Conservation (phyloP, 257 asterid species). For the Perilla frutescens region DNA sequence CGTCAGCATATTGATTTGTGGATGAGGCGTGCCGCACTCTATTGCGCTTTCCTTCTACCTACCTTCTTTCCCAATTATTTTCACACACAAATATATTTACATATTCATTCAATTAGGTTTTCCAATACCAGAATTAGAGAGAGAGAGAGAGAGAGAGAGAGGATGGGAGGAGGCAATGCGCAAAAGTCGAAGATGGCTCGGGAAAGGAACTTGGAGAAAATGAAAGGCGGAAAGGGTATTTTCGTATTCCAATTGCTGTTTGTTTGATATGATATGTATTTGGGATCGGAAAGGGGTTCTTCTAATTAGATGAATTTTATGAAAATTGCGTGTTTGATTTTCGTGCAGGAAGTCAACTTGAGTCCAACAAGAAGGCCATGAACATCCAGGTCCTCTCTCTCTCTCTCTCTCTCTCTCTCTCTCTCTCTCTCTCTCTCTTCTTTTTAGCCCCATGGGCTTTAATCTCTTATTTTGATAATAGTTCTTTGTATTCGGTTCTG, state of each 20-base stretch:
- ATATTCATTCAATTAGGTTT: background rate
- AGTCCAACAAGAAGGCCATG: constrained; percentile 61
- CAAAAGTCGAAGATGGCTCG: constrained; percentile 92
- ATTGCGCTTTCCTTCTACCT: constrained; percentile 9
- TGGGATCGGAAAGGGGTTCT: background rate
- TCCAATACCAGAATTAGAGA: background rate
- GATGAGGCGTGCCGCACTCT: constrained; percentile 19
- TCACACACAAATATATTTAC: background rate
- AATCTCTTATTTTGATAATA: background rate
- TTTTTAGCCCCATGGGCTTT: background rate
- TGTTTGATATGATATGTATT: background rate
- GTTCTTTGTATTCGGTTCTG: background rate
- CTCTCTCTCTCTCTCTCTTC: background rate
- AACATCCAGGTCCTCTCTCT: constrained; percentile 45
- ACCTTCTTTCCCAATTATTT: background rate
- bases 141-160: background rate
- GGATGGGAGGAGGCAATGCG: constrained; percentile 89
- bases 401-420: background rate
- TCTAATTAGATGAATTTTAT: background rate
- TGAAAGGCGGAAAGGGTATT: constrained; percentile 66
- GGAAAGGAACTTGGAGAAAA: constrained; percentile 75
- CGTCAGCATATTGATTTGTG: constrained; percentile 22
- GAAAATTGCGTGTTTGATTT: background rate
- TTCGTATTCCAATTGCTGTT: background rate
- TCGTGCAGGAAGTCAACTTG: constrained; percentile 57